Evolutionary conservation across 805 yeast species (phyloP).

Genomic region (Yarrowia hollandica): DNA sequence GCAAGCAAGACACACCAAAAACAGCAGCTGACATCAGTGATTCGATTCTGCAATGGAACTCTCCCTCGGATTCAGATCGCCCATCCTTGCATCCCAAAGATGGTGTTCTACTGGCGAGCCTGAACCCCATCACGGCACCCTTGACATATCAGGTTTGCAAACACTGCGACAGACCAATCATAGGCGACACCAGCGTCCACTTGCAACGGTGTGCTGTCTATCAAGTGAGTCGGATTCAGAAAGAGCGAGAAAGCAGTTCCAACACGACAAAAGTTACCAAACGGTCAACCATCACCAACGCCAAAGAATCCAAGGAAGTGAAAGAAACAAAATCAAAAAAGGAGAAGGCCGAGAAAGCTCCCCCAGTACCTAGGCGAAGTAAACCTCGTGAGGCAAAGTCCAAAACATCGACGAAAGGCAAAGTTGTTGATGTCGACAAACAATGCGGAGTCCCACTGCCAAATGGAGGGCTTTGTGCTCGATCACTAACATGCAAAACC

Average conservation of each 20-base stretch:
- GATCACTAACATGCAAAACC: conserved; percentile 94
- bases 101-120: neutral
- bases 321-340: conserved; percentile 7
- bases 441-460: conserved; percentile 97
- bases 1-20: neutral
- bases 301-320: neutral
- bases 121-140: conserved; percentile 36
- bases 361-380: neutral
- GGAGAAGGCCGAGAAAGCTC: conserved; percentile 24
- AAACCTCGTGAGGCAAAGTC: conserved; percentile 20
- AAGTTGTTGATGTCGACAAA: conserved; percentile 83
- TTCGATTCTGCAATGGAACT: conserved; percentile 2
- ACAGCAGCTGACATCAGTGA: conserved; percentile 3
- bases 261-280: neutral
- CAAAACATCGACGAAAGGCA: conserved; percentile 41
- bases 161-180: conserved; percentile 39
- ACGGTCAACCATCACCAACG: neutral
- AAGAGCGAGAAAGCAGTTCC: neutral
- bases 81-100: conserved; percentile 29
- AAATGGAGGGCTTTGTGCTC: conserved; percentile 93
- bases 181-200: conserved; percentile 28
- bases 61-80: conserved; percentile 16
- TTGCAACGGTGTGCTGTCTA: conserved; percentile 18
- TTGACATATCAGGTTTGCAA: conserved; percentile 38
- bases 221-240: neutral